Percentiles rank a stretch among this genome's conserved stretches.
Conservation (phyloP, 352 stramenopile species). For the Phytophthora lateralis region DNA sequence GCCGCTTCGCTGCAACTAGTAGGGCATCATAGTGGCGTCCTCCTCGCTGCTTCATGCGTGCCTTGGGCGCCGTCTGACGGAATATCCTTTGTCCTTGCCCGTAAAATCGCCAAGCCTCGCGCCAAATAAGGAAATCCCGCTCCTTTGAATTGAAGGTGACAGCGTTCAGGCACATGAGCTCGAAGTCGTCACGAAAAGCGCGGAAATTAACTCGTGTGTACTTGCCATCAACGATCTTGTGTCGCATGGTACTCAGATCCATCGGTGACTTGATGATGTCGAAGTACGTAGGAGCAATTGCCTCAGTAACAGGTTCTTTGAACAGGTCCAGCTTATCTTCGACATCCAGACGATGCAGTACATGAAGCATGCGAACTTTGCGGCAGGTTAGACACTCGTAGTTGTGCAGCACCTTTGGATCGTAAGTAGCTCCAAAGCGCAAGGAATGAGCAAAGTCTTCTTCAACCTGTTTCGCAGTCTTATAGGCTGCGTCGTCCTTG, state of each 20-base stretch:
- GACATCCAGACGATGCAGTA: slow-evolving; percentile 58
- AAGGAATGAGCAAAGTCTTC: slow-evolving; percentile 66
- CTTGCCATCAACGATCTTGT: slow-evolving; percentile 67
- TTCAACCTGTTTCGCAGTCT: slow-evolving; percentile 61
- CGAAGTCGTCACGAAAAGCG: slow-evolving; percentile 91
- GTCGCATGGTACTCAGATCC: slow-evolving; percentile 91
- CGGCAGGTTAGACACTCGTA: slow-evolving; percentile 88
- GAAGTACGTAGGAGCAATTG: slow-evolving; percentile 93
- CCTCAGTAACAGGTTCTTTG: slow-evolving; percentile 92
- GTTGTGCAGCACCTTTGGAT: slow-evolving; percentile 73
- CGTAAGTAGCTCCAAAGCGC: slow-evolving; percentile 68
- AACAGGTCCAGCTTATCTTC: slow-evolving; percentile 93
- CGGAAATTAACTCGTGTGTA: slow-evolving; percentile 80
- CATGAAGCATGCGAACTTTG: slow-evolving; percentile 73
- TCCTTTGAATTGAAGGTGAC: slow-evolving; percentile 95
- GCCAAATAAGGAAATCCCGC: slow-evolving; percentile 91
- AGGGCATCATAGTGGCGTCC: slow-evolving; percentile 76
- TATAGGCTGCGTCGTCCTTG: slow-evolving; percentile 39
- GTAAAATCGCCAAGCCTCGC: slow-evolving; percentile 93
- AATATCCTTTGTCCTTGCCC: slow-evolving; percentile 77
- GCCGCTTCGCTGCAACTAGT: slow-evolving; percentile 73
- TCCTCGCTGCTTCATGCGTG: slow-evolving; percentile 76
- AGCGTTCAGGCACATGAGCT: slow-evolving; percentile 96
- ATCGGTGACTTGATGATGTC: slow-evolving; percentile 93
- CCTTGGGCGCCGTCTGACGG: slow-evolving; percentile 73